Conservation (phyloP, 306 rosid species). For the Neltuma alba region DNA sequence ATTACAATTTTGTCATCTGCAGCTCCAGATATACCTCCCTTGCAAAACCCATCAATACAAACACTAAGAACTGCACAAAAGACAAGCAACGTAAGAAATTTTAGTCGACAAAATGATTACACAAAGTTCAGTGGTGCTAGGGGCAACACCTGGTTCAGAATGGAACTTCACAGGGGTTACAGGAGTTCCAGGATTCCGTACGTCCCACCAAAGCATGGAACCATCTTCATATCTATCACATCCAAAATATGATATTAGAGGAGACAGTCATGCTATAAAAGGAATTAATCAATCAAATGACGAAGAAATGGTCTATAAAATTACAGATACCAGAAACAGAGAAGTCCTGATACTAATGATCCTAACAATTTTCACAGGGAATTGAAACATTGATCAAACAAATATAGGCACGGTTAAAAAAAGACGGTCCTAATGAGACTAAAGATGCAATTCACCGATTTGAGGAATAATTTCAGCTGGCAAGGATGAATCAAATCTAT, state of each 20-base stretch:
- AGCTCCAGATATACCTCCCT: slow-evolving; percentile 90
- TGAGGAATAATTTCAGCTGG: background rate
- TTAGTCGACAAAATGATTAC: slow-evolving; percentile 10
- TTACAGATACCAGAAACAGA: slow-evolving; percentile 15
- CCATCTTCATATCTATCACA: slow-evolving; percentile 75
- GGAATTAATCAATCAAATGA: slow-evolving; percentile 3
- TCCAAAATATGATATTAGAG: slow-evolving; percentile 25
- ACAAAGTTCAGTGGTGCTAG: slow-evolving; percentile 9
- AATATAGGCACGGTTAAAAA: background rate
- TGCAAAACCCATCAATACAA: slow-evolving; percentile 69
- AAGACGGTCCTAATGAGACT: background rate
- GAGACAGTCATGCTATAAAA: slow-evolving; percentile 19
- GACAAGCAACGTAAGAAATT: slow-evolving; percentile 22
- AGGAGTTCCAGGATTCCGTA: slow-evolving; percentile 72
- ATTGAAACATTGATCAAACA: background rate
- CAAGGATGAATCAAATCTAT: background rate
- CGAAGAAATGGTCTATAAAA: background rate
- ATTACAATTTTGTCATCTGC: slow-evolving; percentile 83
- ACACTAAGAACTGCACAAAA: slow-evolving; percentile 73
- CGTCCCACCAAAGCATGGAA: slow-evolving; percentile 98
- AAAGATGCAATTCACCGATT: background rate
- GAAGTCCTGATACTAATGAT: background rate
- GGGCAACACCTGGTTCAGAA: slow-evolving; percentile 77
- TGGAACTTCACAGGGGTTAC: slow-evolving; percentile 77
- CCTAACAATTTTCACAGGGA: background rate